These are phyloP conservation scores for Metrosideros polymorpha DNA, from an alignment of 441 rosid species.

Conservation along the genomic window DNA sequence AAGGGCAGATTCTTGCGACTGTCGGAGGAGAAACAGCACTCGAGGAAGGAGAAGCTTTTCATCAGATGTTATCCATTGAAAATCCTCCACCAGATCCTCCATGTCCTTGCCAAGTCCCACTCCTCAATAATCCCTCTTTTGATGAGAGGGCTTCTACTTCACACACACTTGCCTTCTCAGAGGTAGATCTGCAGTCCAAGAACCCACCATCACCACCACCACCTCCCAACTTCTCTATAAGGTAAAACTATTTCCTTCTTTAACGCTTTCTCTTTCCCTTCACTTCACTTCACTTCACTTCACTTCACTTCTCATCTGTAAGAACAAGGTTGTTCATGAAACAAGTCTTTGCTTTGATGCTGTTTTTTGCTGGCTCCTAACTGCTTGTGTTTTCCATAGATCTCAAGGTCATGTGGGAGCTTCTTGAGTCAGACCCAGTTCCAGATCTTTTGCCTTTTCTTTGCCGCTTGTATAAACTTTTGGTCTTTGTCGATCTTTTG, in stretches of 20 bases:
- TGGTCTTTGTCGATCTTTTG: neutral
- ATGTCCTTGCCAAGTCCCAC: constrained; percentile 36
- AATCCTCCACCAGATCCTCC: constrained; percentile 77
- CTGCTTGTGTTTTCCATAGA: constrained; percentile 9
- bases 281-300: too few relatives aligned
- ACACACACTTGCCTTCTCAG: constrained; percentile 16
- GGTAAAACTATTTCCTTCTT: constrained; percentile 28
- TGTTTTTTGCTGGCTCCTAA: neutral
- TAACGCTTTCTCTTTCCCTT: neutral
- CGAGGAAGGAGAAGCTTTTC: constrained; percentile 50
- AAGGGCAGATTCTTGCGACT: constrained; percentile 37
- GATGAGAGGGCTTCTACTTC: constrained; percentile 38
- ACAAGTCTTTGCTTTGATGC: neutral
- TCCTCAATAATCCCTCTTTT: constrained; percentile 33
- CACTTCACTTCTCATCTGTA: neutral
- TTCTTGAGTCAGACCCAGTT: constrained; percentile 43
- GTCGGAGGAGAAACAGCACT: constrained; percentile 51
- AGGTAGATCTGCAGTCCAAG: constrained; percentile 47
- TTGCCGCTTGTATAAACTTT: neutral
- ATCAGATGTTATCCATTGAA: constrained; percentile 94
- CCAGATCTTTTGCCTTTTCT: neutral
- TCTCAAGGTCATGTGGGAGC: neutral
- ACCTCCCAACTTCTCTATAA: constrained; percentile 75
- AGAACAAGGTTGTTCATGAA: neutral
- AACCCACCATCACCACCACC: constrained; percentile 1